Evolutionary conservation across 352 stramenopile genomes (phyloP), one percentile per base, ranked within the genome.

Genomic region (Phytophthora cryptogea): DNA sequence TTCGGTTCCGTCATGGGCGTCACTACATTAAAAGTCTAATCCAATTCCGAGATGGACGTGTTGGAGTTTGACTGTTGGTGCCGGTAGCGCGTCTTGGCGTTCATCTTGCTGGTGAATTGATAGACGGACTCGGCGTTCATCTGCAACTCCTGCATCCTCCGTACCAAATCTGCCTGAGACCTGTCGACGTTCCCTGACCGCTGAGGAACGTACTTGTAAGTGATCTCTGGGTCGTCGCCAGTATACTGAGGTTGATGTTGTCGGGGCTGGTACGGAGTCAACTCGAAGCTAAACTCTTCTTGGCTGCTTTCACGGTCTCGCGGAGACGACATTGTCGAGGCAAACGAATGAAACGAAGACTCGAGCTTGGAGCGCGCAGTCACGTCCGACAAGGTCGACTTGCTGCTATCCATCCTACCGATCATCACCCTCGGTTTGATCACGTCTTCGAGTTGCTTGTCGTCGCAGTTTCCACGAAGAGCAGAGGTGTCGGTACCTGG

Each of bases 81-180:
- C 17, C 62, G 44, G n/a, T 55, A 41, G 10, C 39, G 31, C 31
- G 57, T 69, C 20, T 58, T 63, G 32, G 57, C 62, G 41, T 67
- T 69, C 62, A 72, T 80, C 44, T 79, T 70, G 43, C 77, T 80
- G 16, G 78, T 81, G 39, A 84, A 65, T 54, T 83, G 71, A 48
- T 86, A 88, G n/a, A 78, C 76, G 2, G 74, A 78, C 54, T 88
- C 78, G 0, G 78, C 77, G n/a, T 71, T 73, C 35, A 77, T 68
- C 26, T 80, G 72, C n/a, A 88, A 55, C 51, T 83, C 65, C 28
- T 68, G 68, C 78, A 88, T 88, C 54, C 69, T 79, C 39, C 71
- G 57, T 51, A 78, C 72, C 13, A 88, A 39, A 30, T 78, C 63
- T 6, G 44, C 51, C 11, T 53, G 61, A 2, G 53, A 61, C 5